Evolutionary conservation across 345 rosid genomes (phyloP).

Genomic region (Eucalyptus brandiana): DNA sequence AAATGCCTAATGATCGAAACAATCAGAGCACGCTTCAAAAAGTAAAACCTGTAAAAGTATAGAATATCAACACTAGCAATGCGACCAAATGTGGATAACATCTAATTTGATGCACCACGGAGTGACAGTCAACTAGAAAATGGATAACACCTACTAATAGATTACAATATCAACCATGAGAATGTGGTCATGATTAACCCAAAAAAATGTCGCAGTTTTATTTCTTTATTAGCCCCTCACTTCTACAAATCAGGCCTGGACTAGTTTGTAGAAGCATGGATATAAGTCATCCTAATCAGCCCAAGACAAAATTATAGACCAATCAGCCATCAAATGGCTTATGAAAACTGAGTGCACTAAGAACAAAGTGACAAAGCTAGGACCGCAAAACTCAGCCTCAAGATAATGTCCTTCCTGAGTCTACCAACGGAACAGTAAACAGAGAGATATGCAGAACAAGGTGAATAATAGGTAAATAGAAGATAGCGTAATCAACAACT

Average conservation of each 20-base stretch:
- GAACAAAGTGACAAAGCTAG: not conserved
- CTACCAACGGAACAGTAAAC: not conserved
- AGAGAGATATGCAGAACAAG: not conserved
- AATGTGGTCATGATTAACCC: not conserved
- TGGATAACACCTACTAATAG: not conserved
- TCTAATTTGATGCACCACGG: not conserved
- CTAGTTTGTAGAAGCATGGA: not conserved
- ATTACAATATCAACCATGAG: not conserved
- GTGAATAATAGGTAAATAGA: not conserved
- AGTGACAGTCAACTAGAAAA: not conserved
- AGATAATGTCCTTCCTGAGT: not conserved
- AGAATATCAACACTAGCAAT: not conserved
- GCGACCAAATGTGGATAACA: not conserved
- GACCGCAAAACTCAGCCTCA: not conserved
- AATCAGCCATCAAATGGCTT: not conserved
- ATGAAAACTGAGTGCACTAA: not conserved
- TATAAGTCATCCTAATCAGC: not conserved
- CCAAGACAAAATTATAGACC: not conserved
- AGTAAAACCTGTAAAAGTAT: not conserved
- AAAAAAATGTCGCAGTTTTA: not conserved
- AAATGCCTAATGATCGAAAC: not conserved
- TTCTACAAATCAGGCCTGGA: not conserved
- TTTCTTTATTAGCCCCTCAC: not conserved
- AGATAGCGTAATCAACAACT: not conserved
- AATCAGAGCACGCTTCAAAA: not conserved